These are phyloP conservation scores for Ziziphus jujuba DNA, from an alignment of 306 rosid genomes.

Conservation along the genomic window DNA sequence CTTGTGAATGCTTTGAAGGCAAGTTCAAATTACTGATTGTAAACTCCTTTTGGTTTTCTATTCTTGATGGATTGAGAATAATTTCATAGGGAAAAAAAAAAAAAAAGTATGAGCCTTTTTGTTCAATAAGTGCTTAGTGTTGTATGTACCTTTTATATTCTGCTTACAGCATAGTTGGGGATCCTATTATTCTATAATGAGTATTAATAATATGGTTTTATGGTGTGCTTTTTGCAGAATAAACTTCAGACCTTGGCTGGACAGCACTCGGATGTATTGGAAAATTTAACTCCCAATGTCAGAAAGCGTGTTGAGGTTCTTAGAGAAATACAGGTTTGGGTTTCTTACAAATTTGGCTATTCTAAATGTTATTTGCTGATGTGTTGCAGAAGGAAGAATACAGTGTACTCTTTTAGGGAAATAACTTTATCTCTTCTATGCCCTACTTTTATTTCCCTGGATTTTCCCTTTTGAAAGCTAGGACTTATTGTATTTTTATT, in stretches of 20 bases:
- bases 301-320: constrained; percentile 74
- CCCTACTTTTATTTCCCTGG: too few relatives aligned
- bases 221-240: constrained; percentile 43
- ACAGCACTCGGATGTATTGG: constrained; percentile 63
- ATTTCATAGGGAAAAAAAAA: too few relatives aligned
- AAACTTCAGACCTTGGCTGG: constrained; percentile 76
- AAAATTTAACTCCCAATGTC: constrained; percentile 51
- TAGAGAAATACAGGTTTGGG: constrained; percentile 75
- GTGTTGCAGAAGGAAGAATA: too few relatives aligned
- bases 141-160: neutral
- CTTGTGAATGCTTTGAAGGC: constrained; percentile 84
- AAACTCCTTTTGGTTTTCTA: too few relatives aligned
- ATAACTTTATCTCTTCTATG: too few relatives aligned
- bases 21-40: neutral
- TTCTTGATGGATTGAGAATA: too few relatives aligned
- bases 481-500: too few relatives aligned
- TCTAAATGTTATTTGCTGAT: neutral
- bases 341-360: neutral
- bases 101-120: too few relatives aligned
- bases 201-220: neutral
- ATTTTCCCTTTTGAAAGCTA: too few relatives aligned
- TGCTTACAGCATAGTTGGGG: neutral
- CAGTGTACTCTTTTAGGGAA: too few relatives aligned
- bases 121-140: too few relatives aligned
- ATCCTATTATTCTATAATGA: neutral